Evolutionary conservation across 2,329 filamentous ascomycete species (phyloP).

Genomic region (Trichocomaceae sp.): DNA sequence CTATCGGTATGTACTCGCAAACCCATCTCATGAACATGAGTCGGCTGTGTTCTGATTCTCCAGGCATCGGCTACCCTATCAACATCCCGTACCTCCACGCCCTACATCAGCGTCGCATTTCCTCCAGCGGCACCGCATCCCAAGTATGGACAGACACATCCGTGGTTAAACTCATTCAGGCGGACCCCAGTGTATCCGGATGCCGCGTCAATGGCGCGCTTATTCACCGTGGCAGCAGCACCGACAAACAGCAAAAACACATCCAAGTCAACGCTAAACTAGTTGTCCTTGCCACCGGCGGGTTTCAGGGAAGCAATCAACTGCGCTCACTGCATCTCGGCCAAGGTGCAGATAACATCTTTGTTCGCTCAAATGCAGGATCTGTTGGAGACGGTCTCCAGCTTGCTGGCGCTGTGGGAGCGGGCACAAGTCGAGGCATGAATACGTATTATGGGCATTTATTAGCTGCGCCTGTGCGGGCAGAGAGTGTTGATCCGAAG

Average conservation of each 20-base stretch:
- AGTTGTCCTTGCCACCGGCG: neutral
- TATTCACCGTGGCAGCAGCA: neutral
- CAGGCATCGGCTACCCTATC: neutral
- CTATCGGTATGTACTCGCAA: neutral
- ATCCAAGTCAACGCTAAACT: neutral
- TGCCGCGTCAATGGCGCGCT: neutral
- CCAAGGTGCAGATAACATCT: neutral
- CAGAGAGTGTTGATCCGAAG: neutral
- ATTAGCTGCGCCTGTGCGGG: neutral
- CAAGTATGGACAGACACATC: neutral
- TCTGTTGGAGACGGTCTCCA: neutral
- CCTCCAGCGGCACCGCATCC: neutral
- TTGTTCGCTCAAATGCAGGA: neutral
- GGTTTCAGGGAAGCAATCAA: neutral
- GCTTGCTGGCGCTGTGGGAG: neutral
- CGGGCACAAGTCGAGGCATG: neutral
- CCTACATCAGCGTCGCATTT: neutral
- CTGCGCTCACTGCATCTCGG: neutral
- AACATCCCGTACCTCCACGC: neutral
- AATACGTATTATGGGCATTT: neutral
- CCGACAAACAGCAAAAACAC: too few relatives aligned
- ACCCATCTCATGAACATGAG: too few relatives aligned
- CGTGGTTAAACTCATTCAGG: neutral
- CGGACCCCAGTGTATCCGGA: neutral
- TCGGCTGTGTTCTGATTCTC: neutral